Conservation (phyloP, 371 early-diverging fungal species). For the Mucor piriformis region DNA sequence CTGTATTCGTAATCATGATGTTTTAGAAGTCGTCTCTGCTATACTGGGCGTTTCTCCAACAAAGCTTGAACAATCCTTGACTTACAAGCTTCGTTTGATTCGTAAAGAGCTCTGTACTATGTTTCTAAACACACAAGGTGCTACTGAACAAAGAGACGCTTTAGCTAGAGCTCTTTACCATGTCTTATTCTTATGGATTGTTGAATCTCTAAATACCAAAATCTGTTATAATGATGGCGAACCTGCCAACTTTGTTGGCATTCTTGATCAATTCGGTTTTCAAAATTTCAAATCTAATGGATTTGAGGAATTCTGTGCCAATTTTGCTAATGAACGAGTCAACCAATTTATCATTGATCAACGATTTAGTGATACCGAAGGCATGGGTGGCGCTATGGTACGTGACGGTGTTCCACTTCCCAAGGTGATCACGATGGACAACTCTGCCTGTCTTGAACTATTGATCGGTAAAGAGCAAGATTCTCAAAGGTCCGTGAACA, state of each 20-base stretch:
- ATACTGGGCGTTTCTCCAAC: constrained; percentile 73
- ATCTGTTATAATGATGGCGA: constrained; percentile 63
- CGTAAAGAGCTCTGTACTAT: constrained; percentile 77
- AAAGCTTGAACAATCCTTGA: constrained; percentile 64
- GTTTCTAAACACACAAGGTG: constrained; percentile 70
- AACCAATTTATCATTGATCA: constrained; percentile 75
- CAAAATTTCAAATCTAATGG: constrained; percentile 63
- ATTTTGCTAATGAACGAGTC: constrained; percentile 85
- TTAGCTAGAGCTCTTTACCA: constrained; percentile 75
- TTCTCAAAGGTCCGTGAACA: constrained; percentile 19
- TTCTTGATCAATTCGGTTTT: constrained; percentile 79
- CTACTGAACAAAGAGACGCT: constrained; percentile 64
- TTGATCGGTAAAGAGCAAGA: constrained; percentile 46
- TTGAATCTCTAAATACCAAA: constrained; percentile 76
- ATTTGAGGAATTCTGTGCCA: constrained; percentile 81
- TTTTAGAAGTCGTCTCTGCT: constrained; percentile 71
- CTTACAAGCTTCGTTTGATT: constrained; percentile 60
- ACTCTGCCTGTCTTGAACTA: constrained; percentile 65
- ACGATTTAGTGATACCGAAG: constrained; percentile 57
- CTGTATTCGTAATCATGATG: constrained; percentile 56
- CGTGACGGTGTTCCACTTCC: constrained; percentile 50
- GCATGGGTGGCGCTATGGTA: constrained; percentile 27
- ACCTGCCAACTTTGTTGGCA: constrained; percentile 70
- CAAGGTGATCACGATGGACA: constrained; percentile 58
- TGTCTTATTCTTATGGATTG: constrained; percentile 76